Evolutionary conservation across 106 monocot genomes (phyloP).

Genomic region (Dendrobium huoshanense): DNA sequence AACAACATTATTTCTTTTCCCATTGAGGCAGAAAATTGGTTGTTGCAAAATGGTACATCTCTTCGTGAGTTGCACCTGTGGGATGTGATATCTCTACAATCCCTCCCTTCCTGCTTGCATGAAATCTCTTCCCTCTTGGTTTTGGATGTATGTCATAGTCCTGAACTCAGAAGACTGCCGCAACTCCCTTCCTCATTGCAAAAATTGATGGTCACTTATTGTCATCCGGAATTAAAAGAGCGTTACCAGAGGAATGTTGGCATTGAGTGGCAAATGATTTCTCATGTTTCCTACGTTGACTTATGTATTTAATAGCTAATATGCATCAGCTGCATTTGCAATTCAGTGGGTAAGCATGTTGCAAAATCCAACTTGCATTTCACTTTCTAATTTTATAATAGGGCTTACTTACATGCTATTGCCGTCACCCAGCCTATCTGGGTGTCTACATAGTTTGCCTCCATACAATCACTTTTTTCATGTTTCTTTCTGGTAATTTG

Average conservation of each 20-base stretch:
- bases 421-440: neutral
- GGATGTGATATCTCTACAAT: conserved; percentile 4
- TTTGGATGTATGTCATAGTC: conserved; percentile 4
- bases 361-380: neutral
- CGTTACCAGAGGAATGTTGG: conserved; percentile 4
- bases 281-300: conserved; percentile 7
- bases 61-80: conserved; percentile 7
- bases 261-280: conserved; percentile 2
- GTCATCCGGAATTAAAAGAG: conserved; percentile 11
- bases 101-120: conserved; percentile 7
- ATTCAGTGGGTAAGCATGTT: neutral
- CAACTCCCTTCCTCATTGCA: conserved; percentile 4
- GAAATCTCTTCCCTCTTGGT: conserved; percentile 1
- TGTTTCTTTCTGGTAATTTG: too few species aligned
- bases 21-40: conserved; percentile 1
- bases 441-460: neutral
- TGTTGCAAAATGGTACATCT: conserved; percentile 7
- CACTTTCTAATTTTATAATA: neutral
- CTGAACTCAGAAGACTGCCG: neutral
- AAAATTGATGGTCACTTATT: conserved; percentile 9
- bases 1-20: neutral
- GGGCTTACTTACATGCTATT: neutral
- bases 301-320: conserved; percentile 5
- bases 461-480: too few species aligned
- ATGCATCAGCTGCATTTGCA: neutral